Conservation (phyloP, 2,329 filamentous ascomycete genomes). For the Cercospora citrullina region DNA sequence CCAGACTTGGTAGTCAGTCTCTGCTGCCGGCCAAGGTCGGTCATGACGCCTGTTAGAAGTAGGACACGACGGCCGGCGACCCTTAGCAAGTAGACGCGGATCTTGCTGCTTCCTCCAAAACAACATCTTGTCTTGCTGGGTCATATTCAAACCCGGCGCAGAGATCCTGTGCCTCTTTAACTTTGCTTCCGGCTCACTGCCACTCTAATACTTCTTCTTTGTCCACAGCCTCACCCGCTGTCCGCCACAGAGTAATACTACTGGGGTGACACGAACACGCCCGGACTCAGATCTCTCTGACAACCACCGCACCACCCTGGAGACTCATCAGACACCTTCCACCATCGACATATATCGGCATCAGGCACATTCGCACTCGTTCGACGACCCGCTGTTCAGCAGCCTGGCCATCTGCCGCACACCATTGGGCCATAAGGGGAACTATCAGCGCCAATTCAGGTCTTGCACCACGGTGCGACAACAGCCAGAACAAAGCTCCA, state of each 20-base stretch:
- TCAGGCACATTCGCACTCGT: conserved; percentile 24
- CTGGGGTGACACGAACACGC: conserved; percentile 27
- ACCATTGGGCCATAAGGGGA: conserved; percentile 17
- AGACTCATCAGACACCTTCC: conserved; percentile 21
- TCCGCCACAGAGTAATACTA: conserved; percentile 29
- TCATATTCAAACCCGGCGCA: conserved; percentile 24
- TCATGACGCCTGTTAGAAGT: conserved; percentile 34
- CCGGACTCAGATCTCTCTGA: conserved; percentile 25
- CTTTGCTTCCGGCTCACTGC: conserved; percentile 21
- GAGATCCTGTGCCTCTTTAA: conserved; percentile 24
- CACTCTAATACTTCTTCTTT: conserved; percentile 29
- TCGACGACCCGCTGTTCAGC: conserved; percentile 24
- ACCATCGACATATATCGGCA: conserved; percentile 27
- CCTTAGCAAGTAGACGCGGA: conserved; percentile 35
- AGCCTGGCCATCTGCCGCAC: conserved; percentile 16
- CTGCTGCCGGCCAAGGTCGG: conserved; percentile 35
- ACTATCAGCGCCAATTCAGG: conserved; percentile 14
- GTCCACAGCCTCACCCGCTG: conserved; percentile 28
- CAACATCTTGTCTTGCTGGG: conserved; percentile 27
- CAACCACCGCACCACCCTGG: conserved; percentile 23
- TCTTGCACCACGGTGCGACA: conserved; percentile 21
- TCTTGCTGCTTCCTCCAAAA: conserved; percentile 29
- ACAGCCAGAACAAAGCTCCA: neutral
- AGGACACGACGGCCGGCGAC: conserved; percentile 30
- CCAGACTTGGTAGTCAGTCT: conserved; percentile 30